Base-by-base conservation (phyloP, 768 basidiomycete genomes). In the Cantharellus anzutake region DNA sequence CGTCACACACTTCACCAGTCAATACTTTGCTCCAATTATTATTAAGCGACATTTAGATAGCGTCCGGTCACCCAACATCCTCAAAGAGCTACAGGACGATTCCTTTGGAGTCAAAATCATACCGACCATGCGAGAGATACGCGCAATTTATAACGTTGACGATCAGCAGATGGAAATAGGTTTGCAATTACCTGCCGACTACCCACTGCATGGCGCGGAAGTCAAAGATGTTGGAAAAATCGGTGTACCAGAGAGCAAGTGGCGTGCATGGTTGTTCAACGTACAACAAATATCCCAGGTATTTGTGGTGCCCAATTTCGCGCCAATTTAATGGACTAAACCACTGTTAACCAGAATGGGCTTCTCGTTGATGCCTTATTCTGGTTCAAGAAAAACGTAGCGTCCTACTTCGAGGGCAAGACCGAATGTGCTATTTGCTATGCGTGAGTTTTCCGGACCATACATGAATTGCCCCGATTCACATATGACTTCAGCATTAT, bases 401-500 rank as follows among this genome's bases (percentile, higher is more conserved):
- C 81, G 0, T 76, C 87, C 20, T 90, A 98, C 69, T 99, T 98
- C 66, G 89, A 94, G 63, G 94, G 94, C 3, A 85, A 92, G 68
- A 86, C 87, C 2, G 91, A 94, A 65, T 99, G 96, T 70, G 89
- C 94, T 0, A 97, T 99, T 61, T 94, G 91, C 67, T 94, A 93
- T 69, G 89, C 87, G 84, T 91, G 65, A 67, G 84, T 67, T 4
- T 5, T 14, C 44, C 29, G 38, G 44, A 60, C 65, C 56, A 63
- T 67, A 39, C 58, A 62, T 3, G 62, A 59, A 11, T 44, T 38
- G 14, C 59, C n/a, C 37, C 51, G 41, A 50, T 55, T 48, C 34
- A 4, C 4, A 48, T 37, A 4, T n/a, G 42, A 11, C 62, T 4
- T 55, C 70, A 93, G 90, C 3, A 88, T 97, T 63, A 91, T 97